Evolutionary conservation across 2,329 filamentous ascomycete species (phyloP), one percentile per base, ranked within the genome.

Genomic region (Didymella keratinophila): DNA sequence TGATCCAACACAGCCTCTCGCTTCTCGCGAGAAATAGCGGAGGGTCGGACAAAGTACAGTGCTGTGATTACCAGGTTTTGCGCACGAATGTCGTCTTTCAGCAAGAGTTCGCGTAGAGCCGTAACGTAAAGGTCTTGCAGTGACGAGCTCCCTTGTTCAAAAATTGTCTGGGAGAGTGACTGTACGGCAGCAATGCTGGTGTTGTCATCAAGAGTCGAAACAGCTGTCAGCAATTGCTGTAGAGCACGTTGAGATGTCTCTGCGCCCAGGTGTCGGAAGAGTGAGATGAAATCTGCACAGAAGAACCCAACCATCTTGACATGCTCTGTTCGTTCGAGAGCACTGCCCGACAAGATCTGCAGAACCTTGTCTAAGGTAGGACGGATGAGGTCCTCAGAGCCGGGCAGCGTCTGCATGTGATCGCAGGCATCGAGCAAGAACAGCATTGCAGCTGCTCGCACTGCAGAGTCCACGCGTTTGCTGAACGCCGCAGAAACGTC

Each of bases 1-100:
- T 65, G 68, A 47, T 78, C 67, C 14, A 78, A 37, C 11, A 73
- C 58, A 25, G 65, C 62, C 56, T 76, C 74, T 52, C 76, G 67
- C 37, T 68, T 69, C 44, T 74, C 71, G 14, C 76, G 65, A 2
- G 69, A 62, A 6, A 78, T 55, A 1, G 70, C 68, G 12, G 62
- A 50, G 11, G 72, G 66, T 6, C 61, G 65, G 5, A 73, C 58
- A 16, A 70, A 63, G 2, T 71, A 55, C 25, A 73, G 61, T 8
- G 62, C 65, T n/a, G 48, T 62, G 18, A 65, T 50, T 21, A 60
- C 65, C 45, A 63, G 52, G 23, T n/a, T 32, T 21, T 58, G 60
- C 12, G 65, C 48, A 6, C 12, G 28, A 8, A 63, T 41, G 10
- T 63, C 46, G 2, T 58, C 55, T 4, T 61, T 48, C 4, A 50